These are phyloP conservation scores for Mortierella sp. DNA, from an alignment of 371 early-diverging fungal genomes.

Conservation along the genomic window DNA sequence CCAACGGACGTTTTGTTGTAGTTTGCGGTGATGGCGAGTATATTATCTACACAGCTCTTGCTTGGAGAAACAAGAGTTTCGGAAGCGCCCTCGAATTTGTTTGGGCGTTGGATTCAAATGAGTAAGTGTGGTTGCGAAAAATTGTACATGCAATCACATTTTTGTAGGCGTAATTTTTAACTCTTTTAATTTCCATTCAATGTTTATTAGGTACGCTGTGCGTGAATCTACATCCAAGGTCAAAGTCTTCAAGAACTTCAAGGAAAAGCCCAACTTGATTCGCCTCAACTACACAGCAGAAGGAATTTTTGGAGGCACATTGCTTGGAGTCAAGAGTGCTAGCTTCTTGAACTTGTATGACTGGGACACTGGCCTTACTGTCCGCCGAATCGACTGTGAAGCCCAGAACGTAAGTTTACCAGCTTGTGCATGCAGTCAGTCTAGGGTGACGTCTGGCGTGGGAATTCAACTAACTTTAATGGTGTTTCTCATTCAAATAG, in stretches of 20 bases:
- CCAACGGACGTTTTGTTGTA: constrained; percentile 97
- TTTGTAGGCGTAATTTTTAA: neutral
- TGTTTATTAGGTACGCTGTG: constrained; percentile 74
- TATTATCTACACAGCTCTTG: constrained; percentile 98
- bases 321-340: constrained; percentile 91
- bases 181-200: neutral
- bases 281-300: constrained; percentile 87
- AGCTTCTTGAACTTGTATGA: constrained; percentile 94
- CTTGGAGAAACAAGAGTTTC: constrained; percentile 99
- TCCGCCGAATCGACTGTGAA: constrained; percentile 95
- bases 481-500: neutral
- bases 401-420: constrained; percentile 70
- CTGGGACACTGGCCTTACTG: constrained; percentile 93
- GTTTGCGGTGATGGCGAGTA: constrained; percentile 99
- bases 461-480: too few relatives aligned
- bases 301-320: constrained; percentile 93
- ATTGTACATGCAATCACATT: too few relatives aligned
- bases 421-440: neutral
- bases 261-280: constrained; percentile 82
- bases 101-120: constrained; percentile 95
- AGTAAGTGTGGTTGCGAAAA: constrained; percentile 47
- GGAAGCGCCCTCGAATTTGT: constrained; percentile 96
- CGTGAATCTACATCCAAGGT: constrained; percentile 90
- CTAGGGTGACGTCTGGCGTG: neutral
- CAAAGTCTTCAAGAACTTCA: constrained; percentile 93